These are phyloP conservation scores for Ophiostoma quercus DNA, from an alignment of 2,329 filamentous ascomycete genomes.

Conservation along the genomic window DNA sequence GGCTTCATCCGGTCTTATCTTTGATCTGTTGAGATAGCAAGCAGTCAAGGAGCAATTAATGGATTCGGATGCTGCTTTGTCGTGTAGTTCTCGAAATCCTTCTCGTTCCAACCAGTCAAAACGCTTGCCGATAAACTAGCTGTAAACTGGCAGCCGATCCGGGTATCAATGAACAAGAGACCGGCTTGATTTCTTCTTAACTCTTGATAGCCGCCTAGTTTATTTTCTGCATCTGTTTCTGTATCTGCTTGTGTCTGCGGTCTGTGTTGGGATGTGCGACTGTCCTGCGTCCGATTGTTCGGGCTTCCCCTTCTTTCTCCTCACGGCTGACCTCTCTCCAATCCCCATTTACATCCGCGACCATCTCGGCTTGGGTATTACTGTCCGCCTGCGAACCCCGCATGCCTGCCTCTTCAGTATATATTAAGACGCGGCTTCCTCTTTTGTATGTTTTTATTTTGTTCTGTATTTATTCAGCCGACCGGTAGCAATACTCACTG, in stretches of 20 bases:
- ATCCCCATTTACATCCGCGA: background rate
- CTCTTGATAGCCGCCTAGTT: background rate
- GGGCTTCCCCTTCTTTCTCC: background rate
- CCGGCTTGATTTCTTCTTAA: background rate
- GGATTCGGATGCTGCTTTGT: background rate
- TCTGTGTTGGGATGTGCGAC: background rate
- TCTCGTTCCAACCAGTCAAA: background rate
- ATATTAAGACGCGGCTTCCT: background rate
- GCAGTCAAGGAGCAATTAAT: background rate
- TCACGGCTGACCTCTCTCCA: background rate
- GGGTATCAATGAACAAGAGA: background rate
- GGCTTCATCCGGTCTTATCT: background rate
- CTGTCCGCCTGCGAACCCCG: conserved; percentile 1
- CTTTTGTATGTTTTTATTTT: background rate
- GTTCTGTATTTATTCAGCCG: no score
- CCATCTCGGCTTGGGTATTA: background rate
- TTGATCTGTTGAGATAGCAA: background rate
- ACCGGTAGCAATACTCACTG: no score
- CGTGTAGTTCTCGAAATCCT: background rate
- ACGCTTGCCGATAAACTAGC: background rate
- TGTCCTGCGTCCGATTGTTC: background rate
- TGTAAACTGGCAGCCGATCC: background rate
- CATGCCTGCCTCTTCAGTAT: background rate
- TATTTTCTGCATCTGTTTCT: background rate
- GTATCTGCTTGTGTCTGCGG: background rate